Percentiles rank a stretch among this genome's conserved stretches.
Evolutionary conservation across 768 basidiomycete species (phyloP).

Genomic region (Boletus tomentosulus): DNA sequence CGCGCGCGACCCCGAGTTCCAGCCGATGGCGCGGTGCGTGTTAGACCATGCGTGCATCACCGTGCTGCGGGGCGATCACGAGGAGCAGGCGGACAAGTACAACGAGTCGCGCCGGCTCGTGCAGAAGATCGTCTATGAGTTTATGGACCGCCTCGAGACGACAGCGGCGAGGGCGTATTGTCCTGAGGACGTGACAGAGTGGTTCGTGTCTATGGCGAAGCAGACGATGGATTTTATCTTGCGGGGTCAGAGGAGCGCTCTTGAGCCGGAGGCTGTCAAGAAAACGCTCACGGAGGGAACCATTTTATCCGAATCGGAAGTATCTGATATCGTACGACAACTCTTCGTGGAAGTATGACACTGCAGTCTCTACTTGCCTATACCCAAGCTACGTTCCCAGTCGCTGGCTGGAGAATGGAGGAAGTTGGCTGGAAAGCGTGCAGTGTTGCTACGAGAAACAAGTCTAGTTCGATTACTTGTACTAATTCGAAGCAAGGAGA

Average conservation of each 20-base stretch:
- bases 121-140: conserved; percentile 10
- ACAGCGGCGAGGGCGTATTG: conserved; percentile 1
- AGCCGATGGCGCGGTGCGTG: conserved; percentile 4
- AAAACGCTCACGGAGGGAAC: conserved; percentile 11
- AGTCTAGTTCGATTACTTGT: conserved; percentile 3
- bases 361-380: too few relatives aligned
- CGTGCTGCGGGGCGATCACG: conserved; percentile 11
- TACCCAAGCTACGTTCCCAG: neutral
- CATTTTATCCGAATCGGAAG: conserved; percentile 6
- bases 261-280: conserved; percentile 11
- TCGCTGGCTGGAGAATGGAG: neutral
- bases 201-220: conserved; percentile 18
- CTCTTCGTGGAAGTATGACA: conserved; percentile 8
- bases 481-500: neutral
- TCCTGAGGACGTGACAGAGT: conserved; percentile 7
- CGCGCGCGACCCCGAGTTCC: conserved; percentile 4
- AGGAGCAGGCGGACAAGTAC: neutral
- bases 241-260: neutral
- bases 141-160: conserved; percentile 1
- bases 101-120: conserved; percentile 11
- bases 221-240: conserved; percentile 13
- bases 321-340: conserved; percentile 1
- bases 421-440: too few relatives aligned
- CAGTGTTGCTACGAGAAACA: neutral
- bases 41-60: conserved; percentile 29